These are phyloP conservation scores for Cytospora leucostoma DNA, from an alignment of 2,329 filamentous ascomycete species.

Conservation along the genomic window DNA sequence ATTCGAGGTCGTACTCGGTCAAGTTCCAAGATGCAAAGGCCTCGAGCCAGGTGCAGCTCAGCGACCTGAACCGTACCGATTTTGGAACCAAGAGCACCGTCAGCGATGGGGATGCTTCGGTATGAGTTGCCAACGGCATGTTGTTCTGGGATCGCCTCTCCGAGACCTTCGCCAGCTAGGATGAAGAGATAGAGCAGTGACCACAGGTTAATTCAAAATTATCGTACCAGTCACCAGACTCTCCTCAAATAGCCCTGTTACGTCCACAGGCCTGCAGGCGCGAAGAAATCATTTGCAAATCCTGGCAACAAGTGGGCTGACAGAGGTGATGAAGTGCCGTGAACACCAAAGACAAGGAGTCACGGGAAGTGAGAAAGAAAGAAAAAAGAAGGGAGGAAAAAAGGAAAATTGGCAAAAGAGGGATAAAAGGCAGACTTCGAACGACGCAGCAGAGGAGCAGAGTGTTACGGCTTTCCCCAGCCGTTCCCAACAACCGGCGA, in stretches of 20 bases:
- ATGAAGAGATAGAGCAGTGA: conserved; percentile 2
- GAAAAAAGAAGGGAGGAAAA: too few relatives aligned
- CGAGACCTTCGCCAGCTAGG: conserved; percentile 17
- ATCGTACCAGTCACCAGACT: too few relatives aligned
- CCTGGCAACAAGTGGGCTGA: not conserved
- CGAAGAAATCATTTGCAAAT: not conserved
- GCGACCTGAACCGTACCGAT: conserved; percentile 27
- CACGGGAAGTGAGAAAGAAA: too few relatives aligned
- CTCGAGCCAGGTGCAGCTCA: conserved; percentile 29
- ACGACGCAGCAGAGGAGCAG: too few relatives aligned
- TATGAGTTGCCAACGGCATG: conserved; percentile 19
- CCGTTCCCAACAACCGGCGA: too few relatives aligned
- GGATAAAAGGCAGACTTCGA: too few relatives aligned
- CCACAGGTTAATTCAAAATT: not conserved
- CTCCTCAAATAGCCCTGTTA: not conserved
- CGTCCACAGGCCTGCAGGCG: not conserved
- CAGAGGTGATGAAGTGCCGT: not conserved
- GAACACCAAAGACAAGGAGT: too few relatives aligned
- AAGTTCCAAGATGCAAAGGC: conserved; percentile 29
- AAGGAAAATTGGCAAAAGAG: too few relatives aligned
- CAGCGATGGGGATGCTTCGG: conserved; percentile 21
- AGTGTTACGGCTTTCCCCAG: too few relatives aligned
- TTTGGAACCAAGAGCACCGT: conserved; percentile 26
- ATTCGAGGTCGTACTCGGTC: conserved; percentile 28
- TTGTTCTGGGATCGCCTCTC: conserved; percentile 25